Base-by-base conservation (phyloP, 768 basidiomycete genomes). In the Psilocybe cubensis region DNA sequence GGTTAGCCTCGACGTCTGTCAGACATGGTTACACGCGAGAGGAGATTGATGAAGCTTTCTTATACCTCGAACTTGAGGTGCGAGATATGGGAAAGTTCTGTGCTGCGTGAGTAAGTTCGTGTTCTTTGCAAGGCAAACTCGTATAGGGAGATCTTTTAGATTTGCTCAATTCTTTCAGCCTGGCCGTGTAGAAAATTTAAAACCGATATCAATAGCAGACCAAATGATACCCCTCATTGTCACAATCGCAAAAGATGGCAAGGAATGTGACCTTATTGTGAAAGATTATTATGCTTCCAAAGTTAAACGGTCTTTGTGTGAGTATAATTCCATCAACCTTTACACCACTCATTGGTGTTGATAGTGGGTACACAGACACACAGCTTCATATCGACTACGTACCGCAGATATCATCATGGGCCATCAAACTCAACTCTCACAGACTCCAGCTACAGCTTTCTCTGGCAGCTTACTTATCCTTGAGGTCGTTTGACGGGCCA, bases 241-340 rank as follows among this genome's bases (percentile, higher is more conserved):
- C 27, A 43, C 51, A 0, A 75, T 79, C 4, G 79, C 73, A 3
- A 52, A 70, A 7, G 76, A 81, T 52, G 77, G 82, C 42, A 76
- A 73, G 56, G 65, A 69, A 7, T 79, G 78, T 56, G 78, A 75
- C 2, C 4, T 38, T 38, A 4, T n/a, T 17, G 14, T 38, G 5
- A 11, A n/a, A 17, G 35, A 38, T n/a, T 38, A 38, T 14, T 11
- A 38, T 38, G 35, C 35, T 38, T 4, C 35, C 14, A 38, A 17
- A 12, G 35, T n/a, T 9, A 38, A 17, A 17, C 35, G 35, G 4
- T 38, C 14, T 17, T 14, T 9, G 14, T 11, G 35, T 38, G 12
- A 6, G 35, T 17, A 38, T 11, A 11, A 38, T 11, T 38, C 8
- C 35, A 38, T 6, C 14, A n/a, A n/a, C n/a, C n/a, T n/a, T n/a